Conservation (phyloP, 345 rosid genomes). For the Aquilaria sinensis region DNA sequence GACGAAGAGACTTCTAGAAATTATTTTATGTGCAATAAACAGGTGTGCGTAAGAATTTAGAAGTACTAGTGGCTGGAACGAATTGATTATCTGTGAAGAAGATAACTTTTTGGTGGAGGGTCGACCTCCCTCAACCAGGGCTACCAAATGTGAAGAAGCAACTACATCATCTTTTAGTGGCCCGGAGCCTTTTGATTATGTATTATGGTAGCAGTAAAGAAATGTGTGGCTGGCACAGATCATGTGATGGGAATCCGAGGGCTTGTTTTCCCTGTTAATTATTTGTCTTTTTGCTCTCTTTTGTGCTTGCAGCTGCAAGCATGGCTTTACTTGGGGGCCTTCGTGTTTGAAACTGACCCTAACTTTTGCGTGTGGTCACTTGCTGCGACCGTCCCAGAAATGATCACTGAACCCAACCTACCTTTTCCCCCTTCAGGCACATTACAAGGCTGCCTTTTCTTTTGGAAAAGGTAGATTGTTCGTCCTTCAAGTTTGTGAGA, state of each 20-base stretch:
- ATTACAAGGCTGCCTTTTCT: background rate
- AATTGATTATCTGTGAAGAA: no score
- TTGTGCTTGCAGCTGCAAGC: background rate
- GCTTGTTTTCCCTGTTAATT: background rate
- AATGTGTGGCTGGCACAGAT: conserved; percentile 4
- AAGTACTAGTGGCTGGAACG: no score
- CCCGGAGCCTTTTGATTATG: background rate
- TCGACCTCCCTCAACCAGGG: conserved; percentile 19
- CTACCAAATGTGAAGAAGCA: conserved; percentile 8
- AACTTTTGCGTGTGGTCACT: background rate
- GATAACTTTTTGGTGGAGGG: conserved; percentile 15
- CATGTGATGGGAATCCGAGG: conserved; percentile 29
- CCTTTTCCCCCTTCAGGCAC: conserved; percentile 3
- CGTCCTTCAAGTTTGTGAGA: conserved; percentile 10
- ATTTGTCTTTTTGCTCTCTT: conserved; percentile 3
- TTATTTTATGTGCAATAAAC: no score
- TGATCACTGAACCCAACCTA: conserved; percentile 1
- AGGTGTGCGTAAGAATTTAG: no score
- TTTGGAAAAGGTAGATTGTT: conserved; percentile 18
- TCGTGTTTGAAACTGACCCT: conserved; percentile 11
- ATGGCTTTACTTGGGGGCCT: conserved; percentile 14
- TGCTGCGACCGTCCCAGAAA: background rate
- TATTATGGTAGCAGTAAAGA: conserved; percentile 5
- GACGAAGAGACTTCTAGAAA: no score
- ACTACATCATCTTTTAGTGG: conserved; percentile 2